phyloP scores from a whole-genome alignment of 805 yeast species.

The Saturnispora serradocipensis region DNA sequence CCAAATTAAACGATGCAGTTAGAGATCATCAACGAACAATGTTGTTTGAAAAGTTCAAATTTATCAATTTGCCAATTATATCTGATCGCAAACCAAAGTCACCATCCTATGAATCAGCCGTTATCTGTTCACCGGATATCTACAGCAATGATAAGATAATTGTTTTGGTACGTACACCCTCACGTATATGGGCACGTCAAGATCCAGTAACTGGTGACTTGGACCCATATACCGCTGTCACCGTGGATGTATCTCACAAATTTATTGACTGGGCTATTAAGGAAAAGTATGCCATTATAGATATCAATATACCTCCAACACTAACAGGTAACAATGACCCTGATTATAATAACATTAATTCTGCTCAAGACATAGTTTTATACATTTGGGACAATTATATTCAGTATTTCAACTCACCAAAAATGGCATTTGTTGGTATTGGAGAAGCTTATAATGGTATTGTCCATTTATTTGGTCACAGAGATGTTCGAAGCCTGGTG shows the following conservation, averaged over 20 bases:
- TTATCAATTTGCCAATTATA: slow-evolving; percentile 61
- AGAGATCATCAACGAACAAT: slow-evolving; percentile 60
- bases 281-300: slow-evolving; percentile 67
- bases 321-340: slow-evolving; percentile 37
- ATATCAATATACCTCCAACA: slow-evolving; percentile 66
- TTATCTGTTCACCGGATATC: slow-evolving; percentile 63
- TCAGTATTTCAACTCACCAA: slow-evolving; percentile 61
- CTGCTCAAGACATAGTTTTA: slow-evolving; percentile 67
- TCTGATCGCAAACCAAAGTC: slow-evolving; percentile 35
- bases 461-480: slow-evolving; percentile 79
- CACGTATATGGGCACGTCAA: slow-evolving; percentile 82
- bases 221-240: slow-evolving; percentile 60
- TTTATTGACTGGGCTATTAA: slow-evolving; percentile 59
- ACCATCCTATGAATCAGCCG: slow-evolving; percentile 42
- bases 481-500: slow-evolving; percentile 54
- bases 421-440: slow-evolving; percentile 72
- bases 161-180: slow-evolving; percentile 79
- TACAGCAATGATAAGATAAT: slow-evolving; percentile 55
- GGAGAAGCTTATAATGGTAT: slow-evolving; percentile 87
- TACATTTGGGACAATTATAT: slow-evolving; percentile 89
- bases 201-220: slow-evolving; percentile 75
- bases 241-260: slow-evolving; percentile 64
- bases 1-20: slow-evolving; percentile 60
- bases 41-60: slow-evolving; percentile 43
- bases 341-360: slow-evolving; percentile 50